Evolutionary conservation across 352 stramenopile species (phyloP).

Genomic region (Ophiocytium majus): DNA sequence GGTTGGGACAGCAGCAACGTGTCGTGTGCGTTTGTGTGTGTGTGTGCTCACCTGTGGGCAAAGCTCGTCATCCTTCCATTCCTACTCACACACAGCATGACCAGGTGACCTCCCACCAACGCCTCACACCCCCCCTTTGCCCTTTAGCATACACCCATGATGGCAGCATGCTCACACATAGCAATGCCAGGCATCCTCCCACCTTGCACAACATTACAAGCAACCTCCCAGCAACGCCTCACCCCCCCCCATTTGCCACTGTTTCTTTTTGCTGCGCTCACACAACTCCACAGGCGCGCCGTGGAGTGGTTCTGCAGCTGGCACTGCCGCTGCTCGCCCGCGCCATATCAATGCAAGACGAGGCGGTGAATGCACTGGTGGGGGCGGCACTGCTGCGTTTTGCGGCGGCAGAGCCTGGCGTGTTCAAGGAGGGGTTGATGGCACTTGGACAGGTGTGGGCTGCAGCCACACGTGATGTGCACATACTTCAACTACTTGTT

Average conservation of each 20-base stretch:
- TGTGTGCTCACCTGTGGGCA: too few species aligned
- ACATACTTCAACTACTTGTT: too few species aligned
- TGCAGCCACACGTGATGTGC: too few species aligned
- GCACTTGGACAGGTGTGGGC: constrained; percentile 2
- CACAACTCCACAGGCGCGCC: background rate
- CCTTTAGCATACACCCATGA: background rate
- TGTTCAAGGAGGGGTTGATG: background rate
- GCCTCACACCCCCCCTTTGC: background rate
- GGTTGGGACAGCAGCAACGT: too few species aligned
- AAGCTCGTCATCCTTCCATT: too few species aligned
- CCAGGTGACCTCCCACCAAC: background rate
- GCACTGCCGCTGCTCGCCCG: constrained; percentile 3
- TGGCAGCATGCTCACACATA: background rate
- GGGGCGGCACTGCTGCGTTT: background rate
- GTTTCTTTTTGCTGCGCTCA: background rate
- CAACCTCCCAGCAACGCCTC: background rate
- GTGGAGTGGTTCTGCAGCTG: background rate
- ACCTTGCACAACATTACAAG: background rate
- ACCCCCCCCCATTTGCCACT: background rate
- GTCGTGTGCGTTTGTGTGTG: too few species aligned
- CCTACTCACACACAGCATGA: too few species aligned
- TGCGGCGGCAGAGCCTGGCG: background rate
- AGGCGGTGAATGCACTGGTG: background rate
- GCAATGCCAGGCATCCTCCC: background rate
- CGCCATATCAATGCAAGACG: background rate